These are phyloP conservation scores for Stromatinia cepivora DNA, from an alignment of 2,329 filamentous ascomycete species.

Conservation along the genomic window DNA sequence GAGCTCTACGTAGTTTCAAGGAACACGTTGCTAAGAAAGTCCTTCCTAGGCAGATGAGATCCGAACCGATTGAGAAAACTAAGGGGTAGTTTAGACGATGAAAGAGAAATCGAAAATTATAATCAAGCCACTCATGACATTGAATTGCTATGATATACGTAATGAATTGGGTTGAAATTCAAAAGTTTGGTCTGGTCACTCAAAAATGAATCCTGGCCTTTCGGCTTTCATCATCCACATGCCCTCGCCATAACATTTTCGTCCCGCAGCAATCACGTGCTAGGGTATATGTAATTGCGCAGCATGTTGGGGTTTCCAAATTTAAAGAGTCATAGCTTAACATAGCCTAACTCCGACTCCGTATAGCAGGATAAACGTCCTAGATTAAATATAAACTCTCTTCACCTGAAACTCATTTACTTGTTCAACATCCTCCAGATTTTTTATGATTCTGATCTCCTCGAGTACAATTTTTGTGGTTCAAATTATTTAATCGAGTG, in stretches of 20 bases:
- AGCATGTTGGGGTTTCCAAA: not conserved
- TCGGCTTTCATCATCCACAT: not conserved
- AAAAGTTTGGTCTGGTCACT: not conserved
- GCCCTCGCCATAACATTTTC: not conserved
- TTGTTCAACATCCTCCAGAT: not conserved
- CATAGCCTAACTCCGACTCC: not conserved
- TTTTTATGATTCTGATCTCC: too few relatives aligned
- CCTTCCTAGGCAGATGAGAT: conserved; percentile 22
- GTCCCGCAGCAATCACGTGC: conserved; percentile 9
- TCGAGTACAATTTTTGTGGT: not conserved
- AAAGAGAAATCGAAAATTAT: conserved; percentile 19
- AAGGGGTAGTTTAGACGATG: conserved; percentile 24
- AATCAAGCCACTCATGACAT: conserved; percentile 32
- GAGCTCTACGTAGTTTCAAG: conserved; percentile 27
- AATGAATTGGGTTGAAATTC: not conserved
- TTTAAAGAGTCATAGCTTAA: not conserved
- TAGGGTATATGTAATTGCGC: not conserved
- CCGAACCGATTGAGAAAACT: not conserved
- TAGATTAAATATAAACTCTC: not conserved
- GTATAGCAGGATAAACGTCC: not conserved
- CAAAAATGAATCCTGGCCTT: conserved; percentile 17
- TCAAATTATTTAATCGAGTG: not conserved
- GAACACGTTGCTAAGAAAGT: conserved; percentile 38
- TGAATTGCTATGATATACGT: conserved; percentile 13
- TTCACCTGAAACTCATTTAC: not conserved